phyloP scores from a whole-genome alignment of 176 grass and related monocot genomes.

The Guadua angustifolia region DNA sequence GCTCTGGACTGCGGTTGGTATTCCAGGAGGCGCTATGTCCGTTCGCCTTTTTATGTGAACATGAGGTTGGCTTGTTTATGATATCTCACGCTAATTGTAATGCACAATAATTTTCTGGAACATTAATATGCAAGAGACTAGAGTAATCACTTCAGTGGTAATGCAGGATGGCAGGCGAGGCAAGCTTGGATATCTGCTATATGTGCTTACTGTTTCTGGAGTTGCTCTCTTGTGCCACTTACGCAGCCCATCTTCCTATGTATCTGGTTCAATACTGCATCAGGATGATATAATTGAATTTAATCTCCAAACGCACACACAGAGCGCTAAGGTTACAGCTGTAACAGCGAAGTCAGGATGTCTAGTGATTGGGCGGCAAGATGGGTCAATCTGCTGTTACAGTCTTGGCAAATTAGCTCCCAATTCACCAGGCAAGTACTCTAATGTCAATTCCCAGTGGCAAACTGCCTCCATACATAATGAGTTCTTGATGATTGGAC shows the following conservation, averaged over 20 bases:
- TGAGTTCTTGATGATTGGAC: conserved; percentile 11
- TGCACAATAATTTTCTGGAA: conserved; percentile 24
- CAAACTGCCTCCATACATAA: conserved; percentile 11
- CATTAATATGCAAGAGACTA: conserved; percentile 6
- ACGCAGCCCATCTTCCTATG: conserved; percentile 67
- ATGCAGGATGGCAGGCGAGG: conserved; percentile 58
- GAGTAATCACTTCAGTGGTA: conserved; percentile 35
- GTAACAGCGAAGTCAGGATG: conserved; percentile 66
- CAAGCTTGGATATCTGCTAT: conserved; percentile 64
- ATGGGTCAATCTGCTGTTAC: conserved; percentile 84
- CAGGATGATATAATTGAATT: conserved; percentile 67
- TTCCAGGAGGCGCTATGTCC: conserved; percentile 81
- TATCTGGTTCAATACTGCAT: conserved; percentile 72
- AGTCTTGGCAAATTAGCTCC: conserved; percentile 78
- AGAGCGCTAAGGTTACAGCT: conserved; percentile 73
- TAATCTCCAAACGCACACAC: conserved; percentile 63
- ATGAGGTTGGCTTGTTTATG: conserved; percentile 60
- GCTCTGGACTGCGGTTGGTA: conserved; percentile 69
- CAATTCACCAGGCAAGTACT: conserved; percentile 70
- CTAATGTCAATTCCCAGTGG: conserved; percentile 24
- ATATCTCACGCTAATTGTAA: conserved; percentile 27
- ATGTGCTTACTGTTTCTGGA: conserved; percentile 78
- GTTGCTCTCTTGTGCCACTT: conserved; percentile 71
- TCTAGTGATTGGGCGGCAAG: conserved; percentile 74
- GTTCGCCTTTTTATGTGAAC: conserved; percentile 70